phyloP scores from a whole-genome alignment of 2,329 filamentous ascomycete species.

The Parastagonospora avenae region DNA sequence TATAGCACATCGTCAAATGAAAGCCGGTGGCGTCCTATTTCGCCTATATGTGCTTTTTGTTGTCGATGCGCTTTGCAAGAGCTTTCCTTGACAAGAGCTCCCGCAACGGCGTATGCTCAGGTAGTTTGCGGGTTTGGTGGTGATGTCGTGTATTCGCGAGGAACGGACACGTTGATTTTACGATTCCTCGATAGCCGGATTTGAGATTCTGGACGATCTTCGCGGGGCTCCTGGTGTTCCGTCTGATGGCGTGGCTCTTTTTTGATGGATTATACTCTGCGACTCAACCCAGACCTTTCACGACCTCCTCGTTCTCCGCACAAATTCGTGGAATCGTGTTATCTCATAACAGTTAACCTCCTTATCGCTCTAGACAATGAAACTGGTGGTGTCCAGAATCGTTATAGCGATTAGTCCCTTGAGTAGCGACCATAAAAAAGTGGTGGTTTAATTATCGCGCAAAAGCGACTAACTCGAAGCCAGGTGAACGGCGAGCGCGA shows the following conservation, averaged over 20 bases:
- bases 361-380: neutral
- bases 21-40: neutral
- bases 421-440: neutral
- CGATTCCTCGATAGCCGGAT: too few species aligned
- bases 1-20: conserved; percentile 34
- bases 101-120: too few species aligned
- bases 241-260: neutral
- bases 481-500: neutral
- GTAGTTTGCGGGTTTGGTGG: too few species aligned
- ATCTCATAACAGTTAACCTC: conserved; percentile 1
- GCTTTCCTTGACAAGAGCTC: too few species aligned
- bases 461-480: neutral
- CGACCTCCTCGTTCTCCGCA: conserved; percentile 2
- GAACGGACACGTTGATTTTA: too few species aligned
- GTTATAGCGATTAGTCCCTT: neutral
- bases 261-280: neutral
- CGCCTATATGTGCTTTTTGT: too few species aligned
- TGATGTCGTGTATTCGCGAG: too few species aligned
- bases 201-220: neutral
- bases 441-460: neutral
- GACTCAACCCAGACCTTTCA: neutral
- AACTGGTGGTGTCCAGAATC: neutral
- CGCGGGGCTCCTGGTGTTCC: neutral
- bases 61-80: too few species aligned
- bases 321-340: neutral